These are phyloP conservation scores for Pseudocercospora cruenta DNA, from an alignment of 2,329 filamentous ascomycete genomes.

Conservation along the genomic window DNA sequence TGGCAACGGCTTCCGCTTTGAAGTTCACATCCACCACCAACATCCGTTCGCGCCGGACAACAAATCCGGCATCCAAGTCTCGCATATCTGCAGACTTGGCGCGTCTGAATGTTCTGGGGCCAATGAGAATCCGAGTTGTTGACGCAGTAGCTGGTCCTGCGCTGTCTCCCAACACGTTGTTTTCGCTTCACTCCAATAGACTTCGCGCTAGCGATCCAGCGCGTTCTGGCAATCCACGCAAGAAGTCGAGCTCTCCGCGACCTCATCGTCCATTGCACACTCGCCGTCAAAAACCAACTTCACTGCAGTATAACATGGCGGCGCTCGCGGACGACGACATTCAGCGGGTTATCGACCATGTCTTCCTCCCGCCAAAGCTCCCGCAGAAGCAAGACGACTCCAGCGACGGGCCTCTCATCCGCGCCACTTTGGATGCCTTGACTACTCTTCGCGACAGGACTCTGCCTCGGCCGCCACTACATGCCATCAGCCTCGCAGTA, in stretches of 20 bases:
- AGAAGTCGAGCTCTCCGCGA: neutral
- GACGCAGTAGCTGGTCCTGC: neutral
- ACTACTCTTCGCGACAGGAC: conserved; percentile 14
- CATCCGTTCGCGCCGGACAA: neutral
- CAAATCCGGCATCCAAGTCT: neutral
- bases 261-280: neutral
- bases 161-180: neutral
- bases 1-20: neutral
- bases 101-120: too few relatives aligned
- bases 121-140: too few relatives aligned
- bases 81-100: neutral
- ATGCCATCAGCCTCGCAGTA: conserved; percentile 1
- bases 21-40: neutral
- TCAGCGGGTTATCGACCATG: conserved; percentile 42
- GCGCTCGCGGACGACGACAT: neutral
- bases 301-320: neutral
- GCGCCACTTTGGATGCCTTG: conserved; percentile 17
- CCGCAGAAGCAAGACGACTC: conserved; percentile 35
- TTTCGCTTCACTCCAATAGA: neutral
- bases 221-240: neutral
- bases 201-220: neutral
- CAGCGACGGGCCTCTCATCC: conserved; percentile 7
- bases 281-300: neutral
- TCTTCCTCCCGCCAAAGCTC: conserved; percentile 46
- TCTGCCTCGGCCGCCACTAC: conserved; percentile 29